Percentiles rank a stretch among this genome's conserved stretches.
phyloP scores from a whole-genome alignment of 164 flowering plant species.

The Chimonanthus praecox region DNA sequence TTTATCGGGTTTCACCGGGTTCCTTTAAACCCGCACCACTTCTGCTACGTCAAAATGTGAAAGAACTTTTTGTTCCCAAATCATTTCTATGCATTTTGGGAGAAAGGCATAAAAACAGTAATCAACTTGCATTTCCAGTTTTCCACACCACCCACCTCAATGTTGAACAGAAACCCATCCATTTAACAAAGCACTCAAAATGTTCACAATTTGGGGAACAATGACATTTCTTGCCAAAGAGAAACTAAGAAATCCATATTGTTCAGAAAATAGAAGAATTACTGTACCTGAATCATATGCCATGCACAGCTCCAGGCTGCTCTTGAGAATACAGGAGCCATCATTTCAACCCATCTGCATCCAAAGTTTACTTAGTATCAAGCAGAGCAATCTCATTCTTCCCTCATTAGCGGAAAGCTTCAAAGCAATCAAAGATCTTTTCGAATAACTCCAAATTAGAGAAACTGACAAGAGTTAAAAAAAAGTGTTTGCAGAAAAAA shows the following conservation, averaged over 20 bases:
- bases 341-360: slow-evolving; percentile 96
- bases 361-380: neutral
- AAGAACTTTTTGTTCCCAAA: too few relatives aligned
- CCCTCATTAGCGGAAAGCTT: neutral
- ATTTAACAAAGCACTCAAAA: neutral
- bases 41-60: too few relatives aligned
- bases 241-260: neutral
- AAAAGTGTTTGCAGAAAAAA: too few relatives aligned
- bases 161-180: neutral
- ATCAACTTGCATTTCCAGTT: neutral
- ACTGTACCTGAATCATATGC: slow-evolving; percentile 86
- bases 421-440: too few relatives aligned
- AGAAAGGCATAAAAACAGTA: too few relatives aligned
- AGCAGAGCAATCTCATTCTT: neutral
- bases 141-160: neutral
- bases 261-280: slow-evolving; percentile 1
- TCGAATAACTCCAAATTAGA: too few relatives aligned
- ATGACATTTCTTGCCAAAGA: neutral
- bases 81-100: too few relatives aligned
- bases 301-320: slow-evolving; percentile 88
- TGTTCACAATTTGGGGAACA: neutral
- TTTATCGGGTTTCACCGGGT: too few relatives aligned
- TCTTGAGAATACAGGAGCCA: slow-evolving; percentile 96
- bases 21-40: too few relatives aligned
- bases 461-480: too few relatives aligned